phyloP scores from a whole-genome alignment of 371 early-diverging fungal genomes.

The Batrachochytrium dendrobatidis region DNA sequence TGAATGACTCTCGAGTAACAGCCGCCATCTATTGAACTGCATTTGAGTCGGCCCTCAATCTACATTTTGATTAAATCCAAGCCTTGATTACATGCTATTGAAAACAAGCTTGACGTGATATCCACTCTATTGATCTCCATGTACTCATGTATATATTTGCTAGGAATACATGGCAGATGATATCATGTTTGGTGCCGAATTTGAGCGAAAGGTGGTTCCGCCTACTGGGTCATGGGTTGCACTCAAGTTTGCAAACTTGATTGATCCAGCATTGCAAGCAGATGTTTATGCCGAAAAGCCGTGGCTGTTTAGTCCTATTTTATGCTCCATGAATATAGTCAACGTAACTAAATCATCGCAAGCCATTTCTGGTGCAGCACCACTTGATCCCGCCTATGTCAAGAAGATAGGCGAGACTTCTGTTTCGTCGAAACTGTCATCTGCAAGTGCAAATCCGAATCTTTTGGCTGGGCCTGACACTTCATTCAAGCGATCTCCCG shows the following conservation, averaged over 20 bases:
- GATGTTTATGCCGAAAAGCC: conserved; percentile 68
- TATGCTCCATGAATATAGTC: conserved; percentile 65
- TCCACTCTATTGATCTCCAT: too few species aligned
- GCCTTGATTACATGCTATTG: too few species aligned
- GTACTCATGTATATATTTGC: too few species aligned
- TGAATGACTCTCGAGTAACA: too few species aligned
- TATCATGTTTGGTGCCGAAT: conserved; percentile 72
- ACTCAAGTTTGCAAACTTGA: conserved; percentile 63
- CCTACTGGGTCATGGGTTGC: conserved; percentile 69
- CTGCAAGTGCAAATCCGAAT: too few species aligned
- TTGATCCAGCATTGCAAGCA: conserved; percentile 70
- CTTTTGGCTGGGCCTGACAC: conserved; percentile 7
- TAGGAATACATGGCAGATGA: conserved; percentile 55
- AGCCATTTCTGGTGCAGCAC: conserved; percentile 6
- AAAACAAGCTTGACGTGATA: too few species aligned
- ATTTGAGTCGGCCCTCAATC: too few species aligned
- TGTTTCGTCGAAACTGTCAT: not conserved
- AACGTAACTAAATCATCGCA: conserved; percentile 34
- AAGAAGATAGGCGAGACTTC: conserved; percentile 2
- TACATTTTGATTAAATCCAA: not conserved
- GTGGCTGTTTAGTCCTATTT: conserved; percentile 64
- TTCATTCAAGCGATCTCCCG: not conserved
- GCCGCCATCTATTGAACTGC: too few species aligned
- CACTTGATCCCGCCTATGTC: not conserved
- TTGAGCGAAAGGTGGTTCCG: conserved; percentile 52